Base-by-base conservation (phyloP, 345 rosid genomes). In the Mallotus nudiflorus region DNA sequence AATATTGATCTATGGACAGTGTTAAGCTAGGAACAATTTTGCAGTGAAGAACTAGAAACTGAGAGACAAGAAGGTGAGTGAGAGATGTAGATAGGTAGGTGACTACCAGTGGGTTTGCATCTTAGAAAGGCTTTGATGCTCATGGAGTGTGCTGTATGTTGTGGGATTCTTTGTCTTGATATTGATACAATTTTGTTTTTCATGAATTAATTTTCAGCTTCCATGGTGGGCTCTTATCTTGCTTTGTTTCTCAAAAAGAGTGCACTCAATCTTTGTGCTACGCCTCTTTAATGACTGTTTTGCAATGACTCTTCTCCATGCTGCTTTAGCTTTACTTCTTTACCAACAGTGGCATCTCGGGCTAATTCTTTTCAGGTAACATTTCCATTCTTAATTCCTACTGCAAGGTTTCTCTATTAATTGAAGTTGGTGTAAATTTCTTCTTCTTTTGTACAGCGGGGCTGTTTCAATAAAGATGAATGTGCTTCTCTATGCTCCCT, bases 401-500 rank as follows among this genome's bases (percentile, higher is more conserved):
- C 40, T 64, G 16, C 16, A 52, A 14, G 56, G 48, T 68, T 71
- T 27, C n/a, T 33, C 68, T 59, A 33, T 70, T 57, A 55, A 48
- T 29, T 67, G 66, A 63, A 73, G 25, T 58, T 55, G 40, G 24
- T 72, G 59, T 40, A 62, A 67, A 65, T 63, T 56, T 46, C 44
- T 25, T 73, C 40, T 62, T 33, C 66, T 45, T 62, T 58, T 73
- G 54, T 73, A 62, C 71, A 95, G 99, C 74, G 85, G 74, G 16
- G 97, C 97, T 59, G 97, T 95, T 75, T 90, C 97, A 14, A 68
- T 95, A 68, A 95, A 95, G 86, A 95, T 95, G 99, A 95, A 92
- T 76, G 90, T 92, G 29, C 96, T 95, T 56, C 85, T 95, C 49
- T 90, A 77, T 86, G 97, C 99, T 76, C 97, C 97, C 11, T 79